Base-by-base conservation (phyloP, 352 stramenopile species). In the Phytophthora nicotianae region DNA sequence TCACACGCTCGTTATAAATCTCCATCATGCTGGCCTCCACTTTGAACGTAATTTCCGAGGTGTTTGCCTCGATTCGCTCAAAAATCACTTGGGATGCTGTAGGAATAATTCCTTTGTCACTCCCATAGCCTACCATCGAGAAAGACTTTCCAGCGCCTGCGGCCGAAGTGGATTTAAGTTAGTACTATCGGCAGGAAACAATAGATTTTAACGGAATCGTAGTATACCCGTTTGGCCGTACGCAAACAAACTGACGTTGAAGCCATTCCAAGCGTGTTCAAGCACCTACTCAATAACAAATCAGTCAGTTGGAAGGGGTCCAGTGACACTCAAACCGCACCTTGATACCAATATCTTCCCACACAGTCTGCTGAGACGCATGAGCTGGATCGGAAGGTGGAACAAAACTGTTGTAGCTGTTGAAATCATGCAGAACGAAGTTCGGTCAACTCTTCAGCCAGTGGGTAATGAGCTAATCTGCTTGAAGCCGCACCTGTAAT, bases 1-100 rank as follows among this genome's bases (percentile, higher is more conserved):
- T 93, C 4, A 95, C 87, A 5, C 83, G 83, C 49, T 96, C 88
- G 45, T 95, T 96, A 71, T 96, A 96, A 50, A 96, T 94, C 45
- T 96, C 88, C 79, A 96, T 89, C 88, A 96, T 96, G 38, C 83
- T 93, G 16, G 87, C 86, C 61, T 96, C 86, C 5, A 96, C 88
- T 63, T 94, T 90, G 53, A 93, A 91, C 21, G 73, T 89, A n/a
- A 88, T 56, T 7, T 65, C 71, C 0, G 60, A 68, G 0, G 56
- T 68, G 16, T 71, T 90, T 10, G 45, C 67, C 19, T 83, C 69
- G 21, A 96, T 95, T 14, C 86, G 81, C 35, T 91, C 58, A 42
- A 96, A 96, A 50, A 96, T 95, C 35, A 94, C 83, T 53, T 88
- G 69, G 1, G 80, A 95, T 2, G 86, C 88, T 16, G 81, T 81